A percentile compares a stretch with the other conserved stretches of the same genome.
Conservation (phyloP, 441 rosid species). For the Flueggea neowawraea region DNA sequence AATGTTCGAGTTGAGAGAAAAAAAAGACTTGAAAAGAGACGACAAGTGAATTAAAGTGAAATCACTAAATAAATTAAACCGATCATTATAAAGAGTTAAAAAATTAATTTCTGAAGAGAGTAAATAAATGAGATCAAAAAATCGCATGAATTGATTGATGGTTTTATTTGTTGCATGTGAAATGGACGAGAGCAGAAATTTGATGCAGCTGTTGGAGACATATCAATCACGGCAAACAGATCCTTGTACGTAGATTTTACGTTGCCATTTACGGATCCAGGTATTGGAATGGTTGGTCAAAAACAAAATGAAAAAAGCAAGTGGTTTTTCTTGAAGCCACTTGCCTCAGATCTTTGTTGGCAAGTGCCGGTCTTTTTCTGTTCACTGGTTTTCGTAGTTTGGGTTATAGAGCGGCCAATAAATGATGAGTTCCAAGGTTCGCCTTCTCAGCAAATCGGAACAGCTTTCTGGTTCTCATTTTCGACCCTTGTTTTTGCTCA, state of each 20-base stretch:
- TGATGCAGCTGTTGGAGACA: conserved; percentile 46
- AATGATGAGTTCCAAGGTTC: too few species aligned
- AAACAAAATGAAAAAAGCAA: conserved; percentile 16
- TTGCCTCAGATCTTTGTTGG: conserved; percentile 25
- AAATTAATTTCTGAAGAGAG: too few species aligned
- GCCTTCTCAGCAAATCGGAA: too few species aligned
- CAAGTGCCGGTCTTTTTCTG: neutral
- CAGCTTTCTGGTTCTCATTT: too few species aligned
- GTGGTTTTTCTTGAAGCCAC: conserved; percentile 45
- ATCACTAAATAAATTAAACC: too few species aligned
- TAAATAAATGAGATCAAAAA: too few species aligned
- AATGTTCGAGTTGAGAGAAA: too few species aligned
- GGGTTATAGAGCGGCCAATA: conserved; percentile 1
- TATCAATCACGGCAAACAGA: conserved; percentile 33
- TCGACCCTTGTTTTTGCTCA: too few species aligned
- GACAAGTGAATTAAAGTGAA: too few species aligned
- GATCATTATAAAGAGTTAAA: too few species aligned
- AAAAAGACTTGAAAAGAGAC: too few species aligned
- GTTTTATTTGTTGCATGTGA: too few species aligned
- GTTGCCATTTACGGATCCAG: conserved; percentile 35
- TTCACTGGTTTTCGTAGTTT: conserved; percentile 5
- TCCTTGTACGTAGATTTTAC: conserved; percentile 36
- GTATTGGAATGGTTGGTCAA: conserved; percentile 35
- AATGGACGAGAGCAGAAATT: conserved; percentile 9
- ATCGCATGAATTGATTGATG: neutral